Percentiles rank a stretch among this genome's conserved stretches.
Conservation (phyloP, 2,329 filamentous ascomycete species). For the Microdochium nivale region DNA sequence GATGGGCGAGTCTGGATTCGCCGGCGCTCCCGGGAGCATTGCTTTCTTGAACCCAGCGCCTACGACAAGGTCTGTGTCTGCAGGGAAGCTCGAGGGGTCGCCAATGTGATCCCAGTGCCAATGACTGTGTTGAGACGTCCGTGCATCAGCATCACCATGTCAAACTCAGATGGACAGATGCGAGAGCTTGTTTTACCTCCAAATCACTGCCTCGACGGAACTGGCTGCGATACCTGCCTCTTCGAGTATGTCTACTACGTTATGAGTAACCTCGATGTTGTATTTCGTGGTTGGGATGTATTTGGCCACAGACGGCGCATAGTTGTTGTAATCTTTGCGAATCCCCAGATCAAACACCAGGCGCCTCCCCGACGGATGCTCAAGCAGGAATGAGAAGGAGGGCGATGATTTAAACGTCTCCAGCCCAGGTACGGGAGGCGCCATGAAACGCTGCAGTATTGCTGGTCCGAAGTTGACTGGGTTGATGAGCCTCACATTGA, state of each 20-base stretch:
- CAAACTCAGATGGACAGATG: constrained; percentile 1
- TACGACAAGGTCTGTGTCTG: constrained; percentile 36
- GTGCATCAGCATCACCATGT: constrained; percentile 5
- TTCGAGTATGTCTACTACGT: not conserved
- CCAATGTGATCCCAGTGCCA: constrained; percentile 45
- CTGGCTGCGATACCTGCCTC: not conserved
- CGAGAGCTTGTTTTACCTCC: constrained; percentile 6
- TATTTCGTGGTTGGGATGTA: not conserved
- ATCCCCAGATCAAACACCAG: not conserved
- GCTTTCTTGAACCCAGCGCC: constrained; percentile 40
- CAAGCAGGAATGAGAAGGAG: constrained; percentile 19
- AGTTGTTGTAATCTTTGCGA: not conserved
- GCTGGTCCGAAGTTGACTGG: constrained; percentile 29
- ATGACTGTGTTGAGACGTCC: constrained; percentile 10
- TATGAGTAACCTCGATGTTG: not conserved
- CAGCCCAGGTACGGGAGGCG: constrained; percentile 22
- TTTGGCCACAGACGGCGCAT: not conserved
- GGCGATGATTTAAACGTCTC: constrained; percentile 20
- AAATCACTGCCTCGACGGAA: not conserved
- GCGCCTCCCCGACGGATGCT: constrained; percentile 16
- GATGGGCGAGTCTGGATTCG: constrained; percentile 21
- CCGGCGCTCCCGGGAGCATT: constrained; percentile 38
- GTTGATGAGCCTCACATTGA: constrained; percentile 24
- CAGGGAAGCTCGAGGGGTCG: constrained; percentile 36
- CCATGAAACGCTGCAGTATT: constrained; percentile 28